Conservation (phyloP, 2,329 filamentous ascomycete species). For the Colletotrichum orchidophilum region DNA sequence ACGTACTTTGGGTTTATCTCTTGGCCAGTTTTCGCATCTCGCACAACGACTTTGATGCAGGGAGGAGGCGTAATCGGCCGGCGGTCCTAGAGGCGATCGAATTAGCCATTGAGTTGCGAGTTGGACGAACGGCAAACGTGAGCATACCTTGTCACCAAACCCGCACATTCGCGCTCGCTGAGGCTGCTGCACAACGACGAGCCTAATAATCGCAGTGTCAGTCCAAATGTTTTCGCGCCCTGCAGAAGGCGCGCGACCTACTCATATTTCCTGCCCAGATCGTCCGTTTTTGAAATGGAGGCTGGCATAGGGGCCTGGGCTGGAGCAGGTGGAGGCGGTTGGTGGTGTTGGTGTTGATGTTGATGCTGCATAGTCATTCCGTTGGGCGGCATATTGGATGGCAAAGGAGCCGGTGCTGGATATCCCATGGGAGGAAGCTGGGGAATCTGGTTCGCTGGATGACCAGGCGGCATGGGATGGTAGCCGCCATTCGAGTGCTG, state of each 20-base stretch:
- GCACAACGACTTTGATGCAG: slow-evolving; percentile 85
- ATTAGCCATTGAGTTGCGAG: slow-evolving; percentile 21
- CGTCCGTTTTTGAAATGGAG: slow-evolving; percentile 22
- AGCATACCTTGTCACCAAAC: slow-evolving; percentile 89
- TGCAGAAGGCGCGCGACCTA: not conserved
- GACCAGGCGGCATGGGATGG: slow-evolving; percentile 24
- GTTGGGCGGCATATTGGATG: slow-evolving; percentile 28
- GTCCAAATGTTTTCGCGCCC: not conserved
- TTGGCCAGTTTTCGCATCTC: slow-evolving; percentile 76
- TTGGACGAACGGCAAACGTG: not conserved
- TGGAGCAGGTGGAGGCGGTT: not conserved
- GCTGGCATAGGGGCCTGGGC: not conserved
- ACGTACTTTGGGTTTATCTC: slow-evolving; percentile 86
- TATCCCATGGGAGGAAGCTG: slow-evolving; percentile 32
- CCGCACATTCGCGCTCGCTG: slow-evolving; percentile 96
- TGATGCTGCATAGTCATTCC: slow-evolving; percentile 26
- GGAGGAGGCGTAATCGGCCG: slow-evolving; percentile 95
- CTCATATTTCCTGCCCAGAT: slow-evolving; percentile 21
- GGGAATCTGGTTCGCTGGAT: slow-evolving; percentile 25
- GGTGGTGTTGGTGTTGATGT: slow-evolving; percentile 26
- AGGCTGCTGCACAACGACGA: slow-evolving; percentile 90
- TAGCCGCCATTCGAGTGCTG: slow-evolving; percentile 28
- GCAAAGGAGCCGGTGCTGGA: slow-evolving; percentile 19
- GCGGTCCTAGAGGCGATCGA: slow-evolving; percentile 73
- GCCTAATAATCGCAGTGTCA: slow-evolving; percentile 50